Evolutionary conservation across 305 asterid genomes (phyloP).

Genomic region (Solanum aculeatissimum): DNA sequence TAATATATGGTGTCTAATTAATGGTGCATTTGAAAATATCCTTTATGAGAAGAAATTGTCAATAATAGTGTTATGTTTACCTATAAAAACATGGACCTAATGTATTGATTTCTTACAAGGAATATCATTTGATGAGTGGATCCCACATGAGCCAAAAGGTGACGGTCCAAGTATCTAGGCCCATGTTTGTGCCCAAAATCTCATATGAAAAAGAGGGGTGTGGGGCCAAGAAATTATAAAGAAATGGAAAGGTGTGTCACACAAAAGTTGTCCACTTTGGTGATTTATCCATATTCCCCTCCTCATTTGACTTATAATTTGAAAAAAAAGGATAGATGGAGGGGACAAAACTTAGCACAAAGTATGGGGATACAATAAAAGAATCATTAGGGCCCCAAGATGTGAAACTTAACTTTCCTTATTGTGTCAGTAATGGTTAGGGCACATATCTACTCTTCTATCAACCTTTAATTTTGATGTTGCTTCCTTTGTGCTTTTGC

Average conservation of each 20-base stretch:
- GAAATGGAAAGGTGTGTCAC: conserved; percentile 12
- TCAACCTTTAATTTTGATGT: conserved; percentile 1
- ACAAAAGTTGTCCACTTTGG: conserved; percentile 14
- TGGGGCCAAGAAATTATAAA: neutral
- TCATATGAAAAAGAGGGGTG: conserved; percentile 2
- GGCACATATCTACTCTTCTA: conserved; percentile 7
- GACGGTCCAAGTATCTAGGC: conserved; percentile 1
- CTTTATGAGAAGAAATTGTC: neutral
- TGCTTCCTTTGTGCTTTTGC: conserved; percentile 3
- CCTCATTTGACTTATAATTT: neutral
- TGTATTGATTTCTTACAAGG: neutral
- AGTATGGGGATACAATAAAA: conserved; percentile 8
- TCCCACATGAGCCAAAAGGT: neutral
- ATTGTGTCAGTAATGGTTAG: conserved; percentile 14
- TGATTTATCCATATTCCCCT: neutral
- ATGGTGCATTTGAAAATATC: neutral
- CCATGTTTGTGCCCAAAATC: conserved; percentile 6
- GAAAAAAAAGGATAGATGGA: neutral
- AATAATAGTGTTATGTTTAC: neutral
- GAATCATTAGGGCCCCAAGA: conserved; percentile 11
- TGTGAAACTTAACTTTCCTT: conserved; percentile 8
- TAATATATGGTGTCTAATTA: neutral
- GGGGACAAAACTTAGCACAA: conserved; percentile 5
- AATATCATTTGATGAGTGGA: neutral
- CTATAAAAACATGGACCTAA: neutral